A percentile compares a stretch with the other conserved stretches of the same genome.
Conservation (phyloP, 176 grass and related monocot species). For the Aegilops umbellulata region DNA sequence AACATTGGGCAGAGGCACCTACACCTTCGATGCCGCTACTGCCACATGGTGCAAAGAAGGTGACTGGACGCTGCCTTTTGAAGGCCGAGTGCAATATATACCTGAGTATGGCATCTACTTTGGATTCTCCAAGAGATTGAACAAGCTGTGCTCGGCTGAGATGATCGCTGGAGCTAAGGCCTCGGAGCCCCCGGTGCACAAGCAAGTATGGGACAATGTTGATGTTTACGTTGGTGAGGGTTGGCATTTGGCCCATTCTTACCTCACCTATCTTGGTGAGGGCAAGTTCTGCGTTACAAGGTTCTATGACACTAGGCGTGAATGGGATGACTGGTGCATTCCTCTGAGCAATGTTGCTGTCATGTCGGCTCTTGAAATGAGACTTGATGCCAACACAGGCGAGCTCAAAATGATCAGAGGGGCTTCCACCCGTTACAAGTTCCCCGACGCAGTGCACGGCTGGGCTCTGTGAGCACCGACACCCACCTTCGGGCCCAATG, state of each 20-base stretch:
- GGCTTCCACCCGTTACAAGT: background rate
- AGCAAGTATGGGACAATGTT: background rate
- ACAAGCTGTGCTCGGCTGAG: background rate
- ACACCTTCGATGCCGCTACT: background rate
- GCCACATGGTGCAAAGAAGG: background rate
- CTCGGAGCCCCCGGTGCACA: background rate
- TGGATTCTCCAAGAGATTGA: background rate
- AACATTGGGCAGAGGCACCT: background rate
- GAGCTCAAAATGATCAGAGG: background rate
- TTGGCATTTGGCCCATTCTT: background rate
- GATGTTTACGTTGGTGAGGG: background rate
- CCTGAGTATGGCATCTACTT: background rate
- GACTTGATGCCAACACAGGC: background rate
- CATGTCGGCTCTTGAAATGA: background rate
- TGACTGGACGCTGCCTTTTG: background rate
- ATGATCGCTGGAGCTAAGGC: background rate
- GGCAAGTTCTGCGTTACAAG: background rate
- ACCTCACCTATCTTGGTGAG: background rate
- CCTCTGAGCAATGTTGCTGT: background rate
- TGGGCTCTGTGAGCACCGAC: background rate
- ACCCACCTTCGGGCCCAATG: background rate
- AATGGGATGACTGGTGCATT: background rate
- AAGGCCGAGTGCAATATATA: background rate
- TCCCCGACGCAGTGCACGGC: background rate
- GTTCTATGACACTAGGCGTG: background rate